Evolutionary conservation across 225 moss, liverwort and hornwort genomes (phyloP), one percentile per base, ranked within the genome.

Genomic region (Thuidium tamariscinum): DNA sequence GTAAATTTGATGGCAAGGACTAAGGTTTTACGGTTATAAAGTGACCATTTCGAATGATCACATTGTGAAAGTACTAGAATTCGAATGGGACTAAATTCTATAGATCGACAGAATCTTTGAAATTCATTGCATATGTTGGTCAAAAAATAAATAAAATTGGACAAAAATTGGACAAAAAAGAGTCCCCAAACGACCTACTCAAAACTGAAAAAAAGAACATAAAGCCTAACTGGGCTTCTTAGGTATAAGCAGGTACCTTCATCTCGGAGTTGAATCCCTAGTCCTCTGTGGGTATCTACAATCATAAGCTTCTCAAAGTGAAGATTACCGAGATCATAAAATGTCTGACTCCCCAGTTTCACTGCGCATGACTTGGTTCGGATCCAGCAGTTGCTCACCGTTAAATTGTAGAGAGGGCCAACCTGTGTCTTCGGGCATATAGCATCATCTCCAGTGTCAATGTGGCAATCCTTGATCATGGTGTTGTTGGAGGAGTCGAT

Each of bases 401-500:
- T 95, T 27, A 98, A 79, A 87, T 97, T 95, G 82, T 88, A 88
- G 8, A 93, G 75, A n/a, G 97, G 95, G 30, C 93, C 94, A 52
- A 54, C 77, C 18, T 79, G 51, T 11, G 95, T 91, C 88, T 98
- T 98, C 9, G 94, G 88, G 79, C 98, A 97, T 13, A 97, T 93
- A 19, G 92, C 97, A 91, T 97, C 98, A 90, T 96, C 98, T 11
- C 97, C 97, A 2, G 98, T 98, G 75, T 94, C 94, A 32, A 97
- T 98, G 59, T 93, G 94, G 82, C 96, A 95, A 30, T 90, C 77
- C 89, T 81, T 87, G 69, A 98, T 96, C 73, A 92, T 55, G 6
- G 98, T 98, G 90, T 97, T 97, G 89, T 97, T 98, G 82, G 94
- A 97, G 75, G 94, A 91, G n/a, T 97, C 93, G 42, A 98, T 95